Conservation (phyloP, 306 rosid species). For the Chamaecrista fasciculata region DNA sequence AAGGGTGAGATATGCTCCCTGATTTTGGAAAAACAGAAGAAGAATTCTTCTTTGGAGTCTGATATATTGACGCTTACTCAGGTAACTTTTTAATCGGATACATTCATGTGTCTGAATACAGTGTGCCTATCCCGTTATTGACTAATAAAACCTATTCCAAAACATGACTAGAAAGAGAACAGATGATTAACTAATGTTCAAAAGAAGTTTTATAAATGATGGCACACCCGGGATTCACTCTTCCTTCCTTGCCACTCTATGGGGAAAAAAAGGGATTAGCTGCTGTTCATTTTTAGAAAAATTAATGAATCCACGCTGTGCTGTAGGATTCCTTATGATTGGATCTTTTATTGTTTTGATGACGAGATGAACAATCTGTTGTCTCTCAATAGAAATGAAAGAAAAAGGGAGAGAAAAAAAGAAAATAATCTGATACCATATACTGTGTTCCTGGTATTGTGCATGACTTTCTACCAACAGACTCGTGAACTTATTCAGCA, state of each 20-base stretch:
- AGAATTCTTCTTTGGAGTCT: slow-evolving; percentile 51
- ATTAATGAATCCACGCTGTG: neutral
- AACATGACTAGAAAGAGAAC: neutral
- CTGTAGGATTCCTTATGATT: slow-evolving; percentile 14
- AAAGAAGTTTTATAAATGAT: neutral
- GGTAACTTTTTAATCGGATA: slow-evolving; percentile 39
- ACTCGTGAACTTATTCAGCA: slow-evolving; percentile 72
- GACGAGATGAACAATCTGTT: neutral
- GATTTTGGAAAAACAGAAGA: slow-evolving; percentile 66
- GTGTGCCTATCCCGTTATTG: neutral
- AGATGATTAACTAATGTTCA: neutral
- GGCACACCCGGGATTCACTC: neutral
- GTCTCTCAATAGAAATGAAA: slow-evolving; percentile 2
- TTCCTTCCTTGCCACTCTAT: neutral
- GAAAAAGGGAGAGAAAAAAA: neutral
- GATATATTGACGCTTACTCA: slow-evolving; percentile 64
- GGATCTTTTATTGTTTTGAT: slow-evolving; percentile 4
- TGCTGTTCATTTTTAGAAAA: neutral
- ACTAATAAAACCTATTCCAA: neutral
- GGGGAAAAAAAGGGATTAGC: neutral
- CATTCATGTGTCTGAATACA: neutral
- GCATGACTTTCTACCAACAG: slow-evolving; percentile 41
- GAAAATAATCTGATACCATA: slow-evolving; percentile 22
- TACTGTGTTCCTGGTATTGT: slow-evolving; percentile 30
- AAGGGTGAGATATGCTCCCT: slow-evolving; percentile 74